phyloP scores from a whole-genome alignment of 225 moss, liverwort and hornwort genomes.

The Rhytidiadelphus loreus region DNA sequence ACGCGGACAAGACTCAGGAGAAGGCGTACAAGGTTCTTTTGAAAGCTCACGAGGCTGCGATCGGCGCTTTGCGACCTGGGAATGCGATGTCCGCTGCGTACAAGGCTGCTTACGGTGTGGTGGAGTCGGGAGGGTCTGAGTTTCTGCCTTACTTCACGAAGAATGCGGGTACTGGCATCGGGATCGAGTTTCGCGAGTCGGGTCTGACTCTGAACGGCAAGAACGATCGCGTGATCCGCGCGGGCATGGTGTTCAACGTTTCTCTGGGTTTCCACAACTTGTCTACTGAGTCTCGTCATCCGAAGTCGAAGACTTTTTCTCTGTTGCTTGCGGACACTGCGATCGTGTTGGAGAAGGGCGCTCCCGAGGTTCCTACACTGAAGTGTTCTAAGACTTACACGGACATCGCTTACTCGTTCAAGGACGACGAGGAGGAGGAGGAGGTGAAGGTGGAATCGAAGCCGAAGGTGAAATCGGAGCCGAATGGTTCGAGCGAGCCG shows the following conservation, averaged over 20 bases:
- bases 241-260: slow-evolving; percentile 96
- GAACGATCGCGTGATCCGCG: slow-evolving; percentile 69
- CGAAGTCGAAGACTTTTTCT: slow-evolving; percentile 74
- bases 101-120: slow-evolving; percentile 62
- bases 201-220: slow-evolving; percentile 70
- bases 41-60: slow-evolving; percentile 92
- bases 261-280: slow-evolving; percentile 80
- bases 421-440: slow-evolving; percentile 96
- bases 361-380: slow-evolving; percentile 68
- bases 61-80: slow-evolving; percentile 67
- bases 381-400: slow-evolving; percentile 90
- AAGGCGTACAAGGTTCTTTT: slow-evolving; percentile 85
- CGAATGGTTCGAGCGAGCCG: slow-evolving; percentile 61
- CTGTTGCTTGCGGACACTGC: slow-evolving; percentile 90
- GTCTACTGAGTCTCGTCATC: slow-evolving; percentile 59
- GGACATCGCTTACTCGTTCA: slow-evolving; percentile 97
- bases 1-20: slow-evolving; percentile 92
- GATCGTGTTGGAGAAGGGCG: slow-evolving; percentile 66
- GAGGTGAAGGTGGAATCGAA: slow-evolving; percentile 67
- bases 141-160: slow-evolving; percentile 72
- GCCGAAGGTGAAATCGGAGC: slow-evolving; percentile 44
- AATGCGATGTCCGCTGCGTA: slow-evolving; percentile 56
- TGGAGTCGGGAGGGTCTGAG: slow-evolving; percentile 76
- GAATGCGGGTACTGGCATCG: slow-evolving; percentile 91
- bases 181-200: slow-evolving; percentile 72